Base-by-base conservation (phyloP, 1,284 basidiomycete species). In the Ceratorhiza oryzae-sativae region DNA sequence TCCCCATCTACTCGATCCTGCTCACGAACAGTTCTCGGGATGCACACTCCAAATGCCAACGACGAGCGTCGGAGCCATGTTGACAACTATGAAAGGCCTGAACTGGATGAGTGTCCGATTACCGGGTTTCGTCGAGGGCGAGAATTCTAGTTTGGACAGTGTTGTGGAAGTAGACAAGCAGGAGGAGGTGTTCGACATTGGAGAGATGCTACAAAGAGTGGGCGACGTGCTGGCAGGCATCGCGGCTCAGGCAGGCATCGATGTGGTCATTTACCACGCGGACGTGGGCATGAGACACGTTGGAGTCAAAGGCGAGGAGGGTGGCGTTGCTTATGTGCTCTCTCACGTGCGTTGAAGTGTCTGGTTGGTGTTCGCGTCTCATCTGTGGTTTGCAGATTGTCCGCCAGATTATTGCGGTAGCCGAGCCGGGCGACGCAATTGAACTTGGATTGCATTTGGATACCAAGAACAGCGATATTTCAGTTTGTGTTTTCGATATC, bases 1-100 rank as follows among this genome's bases (percentile, higher is more conserved):
- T 0, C 87, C 91, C 0, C 94, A 96, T 79, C 82, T 96, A n/a
- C 85, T 96, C 39, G 94, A 96, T 77, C 88, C 91, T n/a, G 90
- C 90, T 4, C 95, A 92, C 79, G 94, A 96, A 78, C 93, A 95
- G 78, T 92, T 94, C 77, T 90, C 94, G 1, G 90, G 92, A 32
- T 95, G 92, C 79, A 87, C 93, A 0, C 81, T 96, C 18, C 90
- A 92, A 41, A 86, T 96, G 58, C 94, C 94, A 2, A 92, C 91
- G 0, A 87, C 94, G 1, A 93, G 90, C 73, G 85, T 97, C 79
- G 90, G 92, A n/a, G 92, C 93, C 25, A 85, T 97, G 78, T 87
- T 96, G 78, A 92, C 92, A 3, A 87, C 90, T 34, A 92, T 96
- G 91, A 93, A 93, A 81, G 92, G 91, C 75, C 86, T 97, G 74